Conservation (phyloP, 2,329 filamentous ascomycete species). For the Aaosphaeria arxii region DNA sequence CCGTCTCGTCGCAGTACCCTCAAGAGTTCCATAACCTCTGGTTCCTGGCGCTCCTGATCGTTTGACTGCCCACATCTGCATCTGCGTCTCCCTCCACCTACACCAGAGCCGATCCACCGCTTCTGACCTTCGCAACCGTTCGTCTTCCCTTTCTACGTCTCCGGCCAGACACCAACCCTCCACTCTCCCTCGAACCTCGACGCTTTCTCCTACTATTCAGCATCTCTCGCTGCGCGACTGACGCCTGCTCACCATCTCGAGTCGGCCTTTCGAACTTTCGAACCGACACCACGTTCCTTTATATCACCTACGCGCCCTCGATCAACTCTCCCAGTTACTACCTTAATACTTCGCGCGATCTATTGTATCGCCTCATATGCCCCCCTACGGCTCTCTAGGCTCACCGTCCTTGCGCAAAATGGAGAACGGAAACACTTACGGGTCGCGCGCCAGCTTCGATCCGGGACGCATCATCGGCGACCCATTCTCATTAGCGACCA, state of each 20-base stretch:
- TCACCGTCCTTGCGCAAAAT: constrained; percentile 78
- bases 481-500: constrained; percentile 90
- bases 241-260: constrained; percentile 10
- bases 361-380: constrained; percentile 51
- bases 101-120: neutral
- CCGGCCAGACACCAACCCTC: constrained; percentile 14
- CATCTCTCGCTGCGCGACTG: neutral
- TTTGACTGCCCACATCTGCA: constrained; percentile 1
- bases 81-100: neutral
- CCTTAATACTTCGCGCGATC: constrained; percentile 1
- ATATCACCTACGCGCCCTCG: constrained; percentile 51
- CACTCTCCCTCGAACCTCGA: constrained; percentile 1
- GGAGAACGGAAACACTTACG: constrained; percentile 60
- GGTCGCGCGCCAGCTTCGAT: constrained; percentile 55
- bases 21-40: constrained; percentile 4
- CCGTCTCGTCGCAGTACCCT: constrained; percentile 10
- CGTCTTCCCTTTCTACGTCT: constrained; percentile 8
- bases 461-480: constrained; percentile 91
- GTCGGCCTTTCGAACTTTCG: constrained; percentile 3
- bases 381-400: constrained; percentile 68
- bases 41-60: constrained; percentile 5
- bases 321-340: neutral
- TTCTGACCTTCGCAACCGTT: neutral
- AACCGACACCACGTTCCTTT: constrained; percentile 14
- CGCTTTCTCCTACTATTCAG: neutral